Base-by-base conservation (phyloP, 352 stramenopile species). In the Globisporangium carolinianum region DNA sequence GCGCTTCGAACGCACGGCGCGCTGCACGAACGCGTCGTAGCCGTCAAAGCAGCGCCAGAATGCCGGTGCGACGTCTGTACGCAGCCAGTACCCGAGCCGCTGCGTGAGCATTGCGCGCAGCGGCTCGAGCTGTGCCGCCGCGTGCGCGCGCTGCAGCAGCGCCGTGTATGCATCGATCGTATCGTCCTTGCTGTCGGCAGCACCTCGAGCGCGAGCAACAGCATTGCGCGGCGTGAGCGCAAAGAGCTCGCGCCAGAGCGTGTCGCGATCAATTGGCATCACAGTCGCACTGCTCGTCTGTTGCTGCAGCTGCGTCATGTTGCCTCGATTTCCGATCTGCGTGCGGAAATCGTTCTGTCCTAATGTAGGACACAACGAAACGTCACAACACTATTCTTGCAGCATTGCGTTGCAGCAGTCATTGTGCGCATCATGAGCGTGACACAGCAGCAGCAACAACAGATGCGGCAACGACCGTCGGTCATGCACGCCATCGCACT, bases 171-270 rank as follows among this genome's bases (percentile, higher is more conserved):
- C 57, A 5, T 85, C 68, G 15, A 42, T 14, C 15, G 17, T 18
- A 4, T 11, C 9, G 43, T 42, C 43, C 1, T 55, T 18, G 11
- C 46, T 8, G 51, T 66, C 59, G 10, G 51, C 18, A n/a, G 18
- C 24, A 10, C 7, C 39, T n/a, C 6, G 14, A 24, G 18, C 17
- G n/a, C 4, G 14, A 8, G 32, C 59, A 7, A 18, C 53, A 36
- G 64, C 48, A 38, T 72, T 47, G 48, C 62, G 45, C n/a, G 45
- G 63, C 55, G 85, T 76, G 51, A 89, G 86, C 5, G 73, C 73
- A 45, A 89, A 80, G 47, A 89, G 76, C 63, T 86, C 87, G 14
- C 74, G 68, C 77, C 75, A 88, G 15, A 90, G 72, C 63, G 83
- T 66, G 51, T 79, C 68, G 41, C 72, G 69, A 54, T 88, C 77